Base-by-base conservation (phyloP, 371 early-diverging fungal species). In the Mucor irregularis region DNA sequence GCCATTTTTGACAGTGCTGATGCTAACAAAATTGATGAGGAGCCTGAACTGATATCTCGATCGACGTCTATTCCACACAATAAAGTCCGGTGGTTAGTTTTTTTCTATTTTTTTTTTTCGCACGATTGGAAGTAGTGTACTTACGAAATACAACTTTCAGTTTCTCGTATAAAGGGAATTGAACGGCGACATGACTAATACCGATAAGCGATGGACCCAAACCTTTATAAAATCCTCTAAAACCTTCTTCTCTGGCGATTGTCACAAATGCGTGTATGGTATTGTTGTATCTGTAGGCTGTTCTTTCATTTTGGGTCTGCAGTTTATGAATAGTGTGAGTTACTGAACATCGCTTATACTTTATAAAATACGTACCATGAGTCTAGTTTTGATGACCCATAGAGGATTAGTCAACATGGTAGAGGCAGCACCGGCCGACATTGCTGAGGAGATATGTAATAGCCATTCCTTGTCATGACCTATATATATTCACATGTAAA, bases 331-430 rank as follows among this genome's bases (percentile, higher is more conserved):
- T 34, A n/a, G 43, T 25, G 9, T 22, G 2, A 24, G n/a, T 26
- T 26, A 26, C 26, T 17, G 14, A 29, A 29, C 13, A n/a, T n/a
- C n/a, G n/a, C n/a, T n/a, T n/a, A n/a, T n/a, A n/a, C n/a, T n/a
- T n/a, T n/a, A n/a, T n/a, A n/a, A 21, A 29, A 6, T 19, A 25
- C 9, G 46, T 79, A 88, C 88, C 93, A 94, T 94, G 34, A 95
- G 82, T 48, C 95, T 81, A 11, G 94, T 93, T 69, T 94, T 90
- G 38, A 96, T 85, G n/a, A 97, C 94, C 97, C 97, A 97, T n/a
- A 96, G 69, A 5, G 97, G 97, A 48, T 93, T 94, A 5, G 93
- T 93, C 31, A 83, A 66, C 0, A 84, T 74, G 10, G 93, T 90
- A 21, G 90, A 88, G 5, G 89, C 74, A 14, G 87, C 83, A 19